Evolutionary conservation across 495 filamentous ascomycete species (phyloP), one percentile per base, ranked within the genome.

Genomic region (Aspergillus bertholletiae): DNA sequence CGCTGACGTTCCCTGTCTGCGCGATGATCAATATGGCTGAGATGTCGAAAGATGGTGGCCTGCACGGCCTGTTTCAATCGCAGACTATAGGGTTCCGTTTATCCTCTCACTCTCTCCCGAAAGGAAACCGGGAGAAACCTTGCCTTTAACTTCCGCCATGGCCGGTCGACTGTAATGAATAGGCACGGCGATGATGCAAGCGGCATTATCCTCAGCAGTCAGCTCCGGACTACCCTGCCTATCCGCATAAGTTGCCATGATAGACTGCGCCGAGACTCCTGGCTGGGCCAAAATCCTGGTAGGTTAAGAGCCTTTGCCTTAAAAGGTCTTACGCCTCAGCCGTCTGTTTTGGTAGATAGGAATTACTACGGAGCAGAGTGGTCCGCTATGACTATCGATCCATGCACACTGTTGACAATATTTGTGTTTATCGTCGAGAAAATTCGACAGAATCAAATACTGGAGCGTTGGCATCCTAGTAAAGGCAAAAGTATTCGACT

Each of bases 151-250:
- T 40, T 40, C 37, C 26, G 17, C 46, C 46, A 48, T 18, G 27
- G 13, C 46, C 18, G 46, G 9, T 32, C 46, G 46, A 7, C 24
- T 32, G 18, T n/a, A 21, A n/a, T n/a, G 20, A 48, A 20, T 34
- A 32, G 5, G 48, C 48, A 22, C 8, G 48, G n/a, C n/a, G n/a
- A 40, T 40, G 48, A 50, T 50, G 48, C 48, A 50, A 50, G 20
- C 32, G 48, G 34, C 32, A 24, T 34, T 48, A 17, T 32, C 0
- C 4, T 34, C 46, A 20, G 5, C 37, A 9, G 18, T 40, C 37
- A 40, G 2, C 5, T 40, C 13, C 2, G 37, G 1, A n/a, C 15
- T 6, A 40, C 18, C 12, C 18, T 23, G 15, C 12, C 13, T 17
- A 24, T 32, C 28, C 15, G 12, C n/a, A 37, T 13, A 22, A 22